A percentile compares a stretch with the other conserved stretches of the same genome.
phyloP scores from a whole-genome alignment of 2,329 filamentous ascomycete genomes.

The Polytolypa hystricis region DNA sequence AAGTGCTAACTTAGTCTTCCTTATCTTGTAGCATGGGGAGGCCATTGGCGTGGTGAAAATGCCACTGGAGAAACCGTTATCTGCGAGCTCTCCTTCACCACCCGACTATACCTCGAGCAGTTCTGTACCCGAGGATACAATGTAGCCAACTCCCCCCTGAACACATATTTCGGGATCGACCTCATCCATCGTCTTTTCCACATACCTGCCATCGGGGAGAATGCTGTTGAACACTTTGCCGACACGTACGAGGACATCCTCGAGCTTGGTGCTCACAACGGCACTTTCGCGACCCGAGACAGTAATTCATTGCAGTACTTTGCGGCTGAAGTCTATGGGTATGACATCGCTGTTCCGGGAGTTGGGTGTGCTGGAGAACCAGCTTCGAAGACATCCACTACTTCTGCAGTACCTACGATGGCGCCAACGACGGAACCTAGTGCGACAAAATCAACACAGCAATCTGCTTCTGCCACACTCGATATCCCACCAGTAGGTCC shows the following conservation, averaged over 20 bases:
- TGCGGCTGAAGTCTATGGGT: conserved; percentile 54
- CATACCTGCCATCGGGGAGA: conserved; percentile 49
- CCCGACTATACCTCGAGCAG: conserved; percentile 45
- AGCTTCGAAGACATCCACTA: conserved; percentile 7
- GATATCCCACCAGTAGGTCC: too few relatives aligned
- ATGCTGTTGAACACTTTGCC: conserved; percentile 50
- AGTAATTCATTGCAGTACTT: conserved; percentile 57
- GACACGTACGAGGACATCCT: conserved; percentile 47
- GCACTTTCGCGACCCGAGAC: conserved; percentile 43
- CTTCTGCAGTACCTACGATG: conserved; percentile 2
- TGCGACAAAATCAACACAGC: too few relatives aligned
- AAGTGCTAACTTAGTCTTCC: conserved; percentile 4
- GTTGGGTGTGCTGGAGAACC: conserved; percentile 46
- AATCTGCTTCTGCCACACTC: too few relatives aligned
- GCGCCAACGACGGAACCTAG: conserved; percentile 11
- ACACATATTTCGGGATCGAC: conserved; percentile 56
- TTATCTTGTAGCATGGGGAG: conserved; percentile 52
- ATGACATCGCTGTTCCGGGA: conserved; percentile 53
- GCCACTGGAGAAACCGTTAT: conserved; percentile 58
- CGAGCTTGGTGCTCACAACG: conserved; percentile 41
- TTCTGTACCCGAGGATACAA: conserved; percentile 55
- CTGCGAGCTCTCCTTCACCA: conserved; percentile 50
- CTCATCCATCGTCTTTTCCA: conserved; percentile 58
- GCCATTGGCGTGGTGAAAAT: conserved; percentile 57
- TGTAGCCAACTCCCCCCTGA: conserved; percentile 44